Conservation (phyloP, 1,139 yeast species). For the Lodderomyces beijingensis region DNA sequence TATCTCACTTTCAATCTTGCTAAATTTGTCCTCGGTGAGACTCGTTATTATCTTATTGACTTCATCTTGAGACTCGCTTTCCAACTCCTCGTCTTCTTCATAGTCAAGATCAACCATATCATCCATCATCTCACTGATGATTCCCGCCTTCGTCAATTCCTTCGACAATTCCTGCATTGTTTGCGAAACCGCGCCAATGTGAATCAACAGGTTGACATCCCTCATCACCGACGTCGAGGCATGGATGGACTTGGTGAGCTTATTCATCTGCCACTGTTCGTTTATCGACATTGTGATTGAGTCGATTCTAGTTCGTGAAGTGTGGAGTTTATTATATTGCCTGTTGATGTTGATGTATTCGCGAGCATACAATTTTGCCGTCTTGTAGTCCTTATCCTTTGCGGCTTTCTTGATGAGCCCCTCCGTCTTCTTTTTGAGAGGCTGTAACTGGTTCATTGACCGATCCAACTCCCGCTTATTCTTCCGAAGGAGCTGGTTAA, state of each 20-base stretch:
- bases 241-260: constrained; percentile 78
- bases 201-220: constrained; percentile 78
- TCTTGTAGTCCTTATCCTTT: constrained; percentile 70
- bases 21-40: constrained; percentile 41
- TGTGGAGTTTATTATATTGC: constrained; percentile 70
- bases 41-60: constrained; percentile 45
- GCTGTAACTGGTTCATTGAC: constrained; percentile 62
- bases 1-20: constrained; percentile 39
- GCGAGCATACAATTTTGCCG: constrained; percentile 75
- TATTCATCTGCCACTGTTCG: constrained; percentile 86
- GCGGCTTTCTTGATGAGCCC: constrained; percentile 68
- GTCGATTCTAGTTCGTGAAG: constrained; percentile 80
- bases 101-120: constrained; percentile 75
- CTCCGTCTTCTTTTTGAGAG: constrained; percentile 71
- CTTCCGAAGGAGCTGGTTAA: constrained; percentile 76
- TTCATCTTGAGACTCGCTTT: constrained; percentile 70
- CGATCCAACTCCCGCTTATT: constrained; percentile 81
- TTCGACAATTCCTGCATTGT: constrained; percentile 85
- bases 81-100: constrained; percentile 60
- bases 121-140: constrained; percentile 93
- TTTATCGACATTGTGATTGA: constrained; percentile 85
- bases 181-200: constrained; percentile 73
- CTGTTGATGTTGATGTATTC: constrained; percentile 74
- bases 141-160: constrained; percentile 87
- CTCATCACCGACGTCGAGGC: constrained; percentile 79